A percentile compares a stretch with the other conserved stretches of the same genome.
phyloP scores from a whole-genome alignment of 176 grass and related monocot species.

The Chloris gayana region DNA sequence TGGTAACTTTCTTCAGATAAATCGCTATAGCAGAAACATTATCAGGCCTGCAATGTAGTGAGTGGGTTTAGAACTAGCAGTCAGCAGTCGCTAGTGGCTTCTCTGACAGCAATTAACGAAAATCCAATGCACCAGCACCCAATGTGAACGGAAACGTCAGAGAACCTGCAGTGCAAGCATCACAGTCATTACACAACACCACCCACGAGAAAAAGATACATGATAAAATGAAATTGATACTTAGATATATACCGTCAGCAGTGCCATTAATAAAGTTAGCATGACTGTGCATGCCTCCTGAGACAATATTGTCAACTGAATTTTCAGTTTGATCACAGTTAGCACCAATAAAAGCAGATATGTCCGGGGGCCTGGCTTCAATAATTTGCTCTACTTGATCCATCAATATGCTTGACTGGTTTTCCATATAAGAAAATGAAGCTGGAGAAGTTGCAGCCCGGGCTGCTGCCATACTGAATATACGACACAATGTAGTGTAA shows the following conservation, averaged over 20 bases:
- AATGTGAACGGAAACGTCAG: conserved; percentile 81
- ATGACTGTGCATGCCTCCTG: conserved; percentile 66
- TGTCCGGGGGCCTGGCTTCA: conserved; percentile 59
- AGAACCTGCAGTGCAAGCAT: conserved; percentile 58
- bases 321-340: conserved; percentile 53
- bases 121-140: conserved; percentile 62
- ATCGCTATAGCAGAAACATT: not conserved
- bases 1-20: not conserved
- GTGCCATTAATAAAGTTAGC: conserved; percentile 62
- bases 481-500: conserved; percentile 59
- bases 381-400: conserved; percentile 78
- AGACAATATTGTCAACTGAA: conserved; percentile 69
- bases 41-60: not conserved
- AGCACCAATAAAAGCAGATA: conserved; percentile 51
- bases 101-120: conserved; percentile 42
- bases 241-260: conserved; percentile 62
- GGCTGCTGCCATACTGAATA: conserved; percentile 76
- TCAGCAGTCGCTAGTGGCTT: not conserved
- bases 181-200: conserved; percentile 17
- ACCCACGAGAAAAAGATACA: not conserved
- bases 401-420: conserved; percentile 60
- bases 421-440: conserved; percentile 71
- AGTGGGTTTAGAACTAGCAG: not conserved
- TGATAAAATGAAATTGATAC: not conserved
- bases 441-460: conserved; percentile 61